These are phyloP conservation scores for Pseudogymnoascus sp. DNA, from an alignment of 2,329 filamentous ascomycete species.

Conservation along the genomic window DNA sequence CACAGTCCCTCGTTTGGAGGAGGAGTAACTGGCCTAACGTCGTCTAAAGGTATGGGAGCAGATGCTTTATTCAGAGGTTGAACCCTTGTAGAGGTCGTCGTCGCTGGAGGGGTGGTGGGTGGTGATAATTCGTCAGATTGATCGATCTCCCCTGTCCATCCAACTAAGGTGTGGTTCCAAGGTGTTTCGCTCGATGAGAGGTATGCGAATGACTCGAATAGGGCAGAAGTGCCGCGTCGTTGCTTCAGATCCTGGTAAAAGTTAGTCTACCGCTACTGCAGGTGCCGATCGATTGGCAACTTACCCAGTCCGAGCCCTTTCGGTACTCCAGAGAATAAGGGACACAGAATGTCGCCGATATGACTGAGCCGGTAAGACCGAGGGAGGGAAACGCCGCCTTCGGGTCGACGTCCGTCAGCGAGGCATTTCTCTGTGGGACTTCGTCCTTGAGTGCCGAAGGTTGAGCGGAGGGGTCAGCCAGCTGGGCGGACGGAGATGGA, in stretches of 20 bases:
- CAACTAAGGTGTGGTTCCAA: slow-evolving; percentile 89
- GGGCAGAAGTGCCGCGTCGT: slow-evolving; percentile 78
- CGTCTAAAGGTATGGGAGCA: slow-evolving; percentile 68
- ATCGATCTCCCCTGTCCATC: slow-evolving; percentile 87
- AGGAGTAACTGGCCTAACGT: slow-evolving; percentile 46
- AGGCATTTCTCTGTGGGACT: slow-evolving; percentile 28
- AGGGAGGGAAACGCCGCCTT: slow-evolving; percentile 48
- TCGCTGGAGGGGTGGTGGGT: slow-evolving; percentile 40
- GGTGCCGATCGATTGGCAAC: slow-evolving; percentile 22
- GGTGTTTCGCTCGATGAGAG: slow-evolving; percentile 74
- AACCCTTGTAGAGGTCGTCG: slow-evolving; percentile 36
- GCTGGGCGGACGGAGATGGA: slow-evolving; percentile 38
- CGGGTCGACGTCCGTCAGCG: slow-evolving; percentile 44
- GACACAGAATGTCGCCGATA: slow-evolving; percentile 57
- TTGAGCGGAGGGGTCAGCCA: slow-evolving; percentile 28
- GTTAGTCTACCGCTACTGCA: not conserved
- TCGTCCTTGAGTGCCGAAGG: slow-evolving; percentile 30
- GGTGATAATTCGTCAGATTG: slow-evolving; percentile 38
- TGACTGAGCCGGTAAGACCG: slow-evolving; percentile 54
- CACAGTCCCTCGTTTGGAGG: slow-evolving; percentile 59
- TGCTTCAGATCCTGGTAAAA: slow-evolving; percentile 56
- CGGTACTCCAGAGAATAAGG: slow-evolving; percentile 51
- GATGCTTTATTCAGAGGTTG: slow-evolving; percentile 64
- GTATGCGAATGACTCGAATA: slow-evolving; percentile 85
- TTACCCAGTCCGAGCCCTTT: slow-evolving; percentile 53